These are phyloP conservation scores for Pythium rhizo-oryzae DNA, from an alignment of 352 stramenopile genomes.

Conservation along the genomic window DNA sequence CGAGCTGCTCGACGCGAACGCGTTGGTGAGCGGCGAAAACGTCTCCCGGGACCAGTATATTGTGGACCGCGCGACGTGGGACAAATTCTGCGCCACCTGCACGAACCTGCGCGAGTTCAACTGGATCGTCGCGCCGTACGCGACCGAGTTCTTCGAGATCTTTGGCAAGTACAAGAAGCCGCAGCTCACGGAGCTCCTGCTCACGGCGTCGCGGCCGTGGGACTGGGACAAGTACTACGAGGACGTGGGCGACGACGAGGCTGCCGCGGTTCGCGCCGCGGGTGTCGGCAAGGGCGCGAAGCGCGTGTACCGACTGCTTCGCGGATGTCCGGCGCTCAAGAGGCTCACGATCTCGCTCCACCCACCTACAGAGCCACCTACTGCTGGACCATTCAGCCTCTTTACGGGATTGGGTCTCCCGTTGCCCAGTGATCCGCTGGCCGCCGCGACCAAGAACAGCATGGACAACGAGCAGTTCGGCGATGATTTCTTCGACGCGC, in stretches of 20 bases:
- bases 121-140: conserved; percentile 10
- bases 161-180: conserved; percentile 21
- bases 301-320: conserved; percentile 2
- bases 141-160: conserved; percentile 21
- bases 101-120: conserved; percentile 8
- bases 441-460: conserved; percentile 15
- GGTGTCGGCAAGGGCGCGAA: conserved; percentile 4
- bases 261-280: neutral
- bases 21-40: neutral
- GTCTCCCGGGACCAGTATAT: conserved; percentile 3
- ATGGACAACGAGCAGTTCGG: conserved; percentile 19
- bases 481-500: conserved; percentile 15
- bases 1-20: conserved; percentile 9
- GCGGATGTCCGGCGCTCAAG: conserved; percentile 15
- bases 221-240: conserved; percentile 20
- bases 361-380: neutral
- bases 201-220: conserved; percentile 6
- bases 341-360: conserved; percentile 5
- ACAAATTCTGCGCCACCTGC: conserved; percentile 7
- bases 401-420: neutral
- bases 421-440: neutral
- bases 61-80: conserved; percentile 16
- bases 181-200: conserved; percentile 10
- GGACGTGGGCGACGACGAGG: conserved; percentile 11
- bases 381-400: neutral